Conservation (phyloP, 176 grass and related monocot genomes). For the Avena atlantica region DNA sequence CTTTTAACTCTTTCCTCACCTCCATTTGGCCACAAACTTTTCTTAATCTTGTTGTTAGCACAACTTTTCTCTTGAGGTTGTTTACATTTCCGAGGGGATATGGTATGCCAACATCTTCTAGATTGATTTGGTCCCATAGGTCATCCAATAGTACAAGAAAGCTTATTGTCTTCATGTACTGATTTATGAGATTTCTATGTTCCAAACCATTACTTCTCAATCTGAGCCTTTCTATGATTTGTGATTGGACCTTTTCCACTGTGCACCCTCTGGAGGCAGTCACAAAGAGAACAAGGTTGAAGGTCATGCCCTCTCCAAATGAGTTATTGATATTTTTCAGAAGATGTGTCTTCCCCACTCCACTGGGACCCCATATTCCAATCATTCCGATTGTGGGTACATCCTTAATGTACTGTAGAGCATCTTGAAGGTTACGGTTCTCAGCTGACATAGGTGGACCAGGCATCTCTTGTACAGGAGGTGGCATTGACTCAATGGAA, state of each 20-base stretch:
- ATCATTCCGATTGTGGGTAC: slow-evolving; percentile 1
- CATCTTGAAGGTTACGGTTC: slow-evolving; percentile 8
- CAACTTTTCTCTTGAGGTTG: slow-evolving; percentile 20
- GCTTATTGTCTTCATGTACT: background rate
- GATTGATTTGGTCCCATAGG: slow-evolving; percentile 15
- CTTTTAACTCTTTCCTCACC: slow-evolving; percentile 14
- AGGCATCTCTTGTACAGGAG: slow-evolving; percentile 31
- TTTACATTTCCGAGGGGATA: background rate
- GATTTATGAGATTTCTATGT: background rate
- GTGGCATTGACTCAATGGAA: background rate
- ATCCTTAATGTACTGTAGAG: slow-evolving; percentile 18
- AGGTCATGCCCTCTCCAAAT: background rate
- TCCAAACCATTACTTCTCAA: background rate
- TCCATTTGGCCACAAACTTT: slow-evolving; percentile 46
- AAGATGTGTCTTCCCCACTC: slow-evolving; percentile 10
- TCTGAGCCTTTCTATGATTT: background rate
- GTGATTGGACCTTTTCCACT: background rate
- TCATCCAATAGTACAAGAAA: slow-evolving; percentile 25
- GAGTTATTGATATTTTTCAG: background rate
- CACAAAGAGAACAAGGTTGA: background rate
- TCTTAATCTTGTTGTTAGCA: slow-evolving; percentile 46
- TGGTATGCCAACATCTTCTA: slow-evolving; percentile 25
- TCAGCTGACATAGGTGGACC: slow-evolving; percentile 2
- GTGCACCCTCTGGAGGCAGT: background rate
- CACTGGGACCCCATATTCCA: slow-evolving; percentile 37